Evolutionary conservation across 148 eudicot genomes (phyloP).

Genomic region (Pharnaceum exiguum): DNA sequence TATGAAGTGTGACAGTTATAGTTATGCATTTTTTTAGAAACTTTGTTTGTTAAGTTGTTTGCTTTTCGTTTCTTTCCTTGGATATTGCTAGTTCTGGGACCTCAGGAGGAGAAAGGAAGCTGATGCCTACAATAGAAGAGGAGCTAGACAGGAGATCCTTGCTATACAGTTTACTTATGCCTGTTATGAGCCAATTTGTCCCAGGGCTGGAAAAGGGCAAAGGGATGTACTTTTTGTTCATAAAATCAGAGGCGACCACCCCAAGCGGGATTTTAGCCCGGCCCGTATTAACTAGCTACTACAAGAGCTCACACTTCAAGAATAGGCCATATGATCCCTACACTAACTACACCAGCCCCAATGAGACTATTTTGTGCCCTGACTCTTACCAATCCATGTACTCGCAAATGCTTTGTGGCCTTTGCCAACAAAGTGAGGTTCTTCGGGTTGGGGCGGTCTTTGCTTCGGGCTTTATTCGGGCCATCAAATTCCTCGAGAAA

Average conservation of each 20-base stretch:
- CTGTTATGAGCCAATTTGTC: constrained; percentile 70
- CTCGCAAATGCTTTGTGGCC: constrained; percentile 73
- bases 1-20: not conserved
- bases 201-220: constrained; percentile 71
- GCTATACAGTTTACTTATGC: constrained; percentile 69
- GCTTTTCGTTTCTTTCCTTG: not conserved
- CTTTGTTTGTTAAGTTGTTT: not conserved
- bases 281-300: constrained; percentile 70
- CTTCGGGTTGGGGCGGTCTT: constrained; percentile 81
- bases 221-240: constrained; percentile 75
- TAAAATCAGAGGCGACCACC: constrained; percentile 71
- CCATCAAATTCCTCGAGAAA: constrained; percentile 58
- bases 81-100: constrained; percentile 60
- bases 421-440: constrained; percentile 50
- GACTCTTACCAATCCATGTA: constrained; percentile 86
- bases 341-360: constrained; percentile 79
- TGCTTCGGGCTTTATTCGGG: constrained; percentile 89
- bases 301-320: constrained; percentile 58
- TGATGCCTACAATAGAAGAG: constrained; percentile 76
- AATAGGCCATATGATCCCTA: constrained; percentile 62
- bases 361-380: constrained; percentile 63
- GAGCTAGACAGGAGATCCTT: constrained; percentile 57
- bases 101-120: constrained; percentile 73
- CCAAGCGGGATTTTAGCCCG: constrained; percentile 70
- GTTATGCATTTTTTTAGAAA: not conserved